Evolutionary conservation across 2,329 filamentous ascomycete genomes (phyloP).

Genomic region (Fusarium albidum): DNA sequence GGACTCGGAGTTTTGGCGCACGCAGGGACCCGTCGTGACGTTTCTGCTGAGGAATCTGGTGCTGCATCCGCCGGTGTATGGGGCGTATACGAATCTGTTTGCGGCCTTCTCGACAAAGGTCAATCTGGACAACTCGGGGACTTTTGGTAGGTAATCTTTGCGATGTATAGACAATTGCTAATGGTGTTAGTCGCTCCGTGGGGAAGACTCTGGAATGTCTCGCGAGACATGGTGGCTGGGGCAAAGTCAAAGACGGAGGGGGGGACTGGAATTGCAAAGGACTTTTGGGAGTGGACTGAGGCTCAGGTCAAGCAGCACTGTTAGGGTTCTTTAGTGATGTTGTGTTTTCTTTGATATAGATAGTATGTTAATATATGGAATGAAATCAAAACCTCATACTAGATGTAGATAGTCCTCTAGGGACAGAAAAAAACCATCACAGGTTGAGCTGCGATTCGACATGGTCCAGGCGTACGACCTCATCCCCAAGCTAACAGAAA

Average conservation of each 20-base stretch:
- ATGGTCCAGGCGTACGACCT: no score
- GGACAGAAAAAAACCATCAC: no score
- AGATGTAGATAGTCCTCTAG: no score
- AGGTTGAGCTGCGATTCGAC: no score
- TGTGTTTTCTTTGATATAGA: no score
- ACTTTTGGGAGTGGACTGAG: conserved; percentile 52
- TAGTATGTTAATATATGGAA: no score
- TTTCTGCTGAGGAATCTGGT: conserved; percentile 29
- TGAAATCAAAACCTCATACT: no score
- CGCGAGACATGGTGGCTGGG: conserved; percentile 40
- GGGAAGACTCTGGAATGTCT: conserved; percentile 45
- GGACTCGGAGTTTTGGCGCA: conserved; percentile 47
- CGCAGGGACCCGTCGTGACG: conserved; percentile 25
- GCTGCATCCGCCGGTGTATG: conserved; percentile 44
- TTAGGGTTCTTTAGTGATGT: no score
- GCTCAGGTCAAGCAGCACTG: conserved; percentile 42
- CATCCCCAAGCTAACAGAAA: neutral
- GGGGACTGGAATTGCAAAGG: conserved; percentile 42
- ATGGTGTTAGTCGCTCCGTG: conserved; percentile 45
- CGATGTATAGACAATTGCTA: neutral
- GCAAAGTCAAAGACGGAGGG: conserved; percentile 44
- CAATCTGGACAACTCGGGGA: conserved; percentile 40
- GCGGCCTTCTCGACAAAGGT: conserved; percentile 55
- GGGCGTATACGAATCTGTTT: conserved; percentile 59
- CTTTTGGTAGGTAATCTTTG: conserved; percentile 21